These are phyloP conservation scores for Suillus luteus DNA, from an alignment of 768 basidiomycete species.

Conservation along the genomic window DNA sequence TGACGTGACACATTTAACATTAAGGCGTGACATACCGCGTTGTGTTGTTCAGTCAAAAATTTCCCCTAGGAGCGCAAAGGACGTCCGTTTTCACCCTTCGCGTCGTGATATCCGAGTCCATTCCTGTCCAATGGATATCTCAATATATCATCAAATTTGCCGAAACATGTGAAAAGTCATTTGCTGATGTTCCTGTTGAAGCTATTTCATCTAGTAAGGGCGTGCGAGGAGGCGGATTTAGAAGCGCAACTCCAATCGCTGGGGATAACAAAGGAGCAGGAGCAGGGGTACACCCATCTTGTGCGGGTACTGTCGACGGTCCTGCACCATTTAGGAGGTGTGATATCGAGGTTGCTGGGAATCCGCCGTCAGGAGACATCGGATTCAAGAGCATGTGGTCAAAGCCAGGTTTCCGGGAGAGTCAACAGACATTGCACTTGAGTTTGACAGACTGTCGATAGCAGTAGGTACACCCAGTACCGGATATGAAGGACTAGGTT, in stretches of 20 bases:
- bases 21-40: not conserved
- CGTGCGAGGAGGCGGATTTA: not conserved
- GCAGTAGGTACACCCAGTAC: not conserved
- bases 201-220: slow-evolving; percentile 26
- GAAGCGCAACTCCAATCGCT: not conserved
- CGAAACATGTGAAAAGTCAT: slow-evolving; percentile 51
- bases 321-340: slow-evolving; percentile 28
- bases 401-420: slow-evolving; percentile 43
- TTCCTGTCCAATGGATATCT: slow-evolving; percentile 56
- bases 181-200: slow-evolving; percentile 24
- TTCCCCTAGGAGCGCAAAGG: no score
- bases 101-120: slow-evolving; percentile 38
- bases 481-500: no score
- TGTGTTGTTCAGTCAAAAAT: not conserved
- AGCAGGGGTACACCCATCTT: not conserved
- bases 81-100: not conserved
- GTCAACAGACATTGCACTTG: slow-evolving; percentile 43
- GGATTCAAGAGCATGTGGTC: slow-evolving; percentile 58
- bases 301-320: not conserved
- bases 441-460: slow-evolving; percentile 12
- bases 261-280: not conserved
- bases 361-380: slow-evolving; percentile 26
- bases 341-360: slow-evolving; percentile 24
- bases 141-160: slow-evolving; percentile 52
- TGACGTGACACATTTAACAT: no score